Conservation (phyloP, 768 basidiomycete genomes). For the Xerocomus potaroensis region DNA sequence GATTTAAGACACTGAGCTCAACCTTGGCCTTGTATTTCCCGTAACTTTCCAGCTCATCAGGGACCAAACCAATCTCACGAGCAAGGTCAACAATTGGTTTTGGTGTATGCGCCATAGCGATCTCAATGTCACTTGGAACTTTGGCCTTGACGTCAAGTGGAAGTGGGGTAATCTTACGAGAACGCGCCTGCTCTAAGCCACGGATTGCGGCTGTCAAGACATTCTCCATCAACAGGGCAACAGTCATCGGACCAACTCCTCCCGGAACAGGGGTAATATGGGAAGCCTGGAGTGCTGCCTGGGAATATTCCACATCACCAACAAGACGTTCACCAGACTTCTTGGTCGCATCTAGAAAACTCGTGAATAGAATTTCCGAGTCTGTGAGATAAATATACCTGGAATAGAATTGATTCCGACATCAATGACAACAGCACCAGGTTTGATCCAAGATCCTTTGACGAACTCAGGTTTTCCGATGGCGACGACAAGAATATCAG, state of each 20-base stretch:
- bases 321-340: conserved; percentile 95
- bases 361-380: not conserved
- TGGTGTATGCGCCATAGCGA: conserved; percentile 91
- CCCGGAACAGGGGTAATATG: conserved; percentile 97
- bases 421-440: conserved; percentile 92
- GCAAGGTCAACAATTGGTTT: conserved; percentile 85
- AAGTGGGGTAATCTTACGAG: conserved; percentile 72
- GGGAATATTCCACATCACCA: conserved; percentile 87
- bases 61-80: conserved; percentile 78
- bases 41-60: conserved; percentile 88
- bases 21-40: conserved; percentile 98
- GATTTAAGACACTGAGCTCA: conserved; percentile 81
- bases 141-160: conserved; percentile 74
- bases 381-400: conserved; percentile 41
- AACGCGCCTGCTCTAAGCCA: conserved; percentile 64
- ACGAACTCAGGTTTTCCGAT: conserved; percentile 90
- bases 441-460: conserved; percentile 93
- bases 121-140: conserved; percentile 95
- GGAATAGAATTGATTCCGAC: conserved; percentile 97
- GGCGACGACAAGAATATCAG: conserved; percentile 95
- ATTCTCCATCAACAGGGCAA: conserved; percentile 96
- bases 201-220: conserved; percentile 82
- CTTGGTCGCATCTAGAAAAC: conserved; percentile 67
- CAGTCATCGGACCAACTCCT: conserved; percentile 99
- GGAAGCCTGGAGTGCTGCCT: conserved; percentile 75